Evolutionary conservation across 805 yeast genomes (phyloP).

Genomic region (Saccharomycopsis capsularis): DNA sequence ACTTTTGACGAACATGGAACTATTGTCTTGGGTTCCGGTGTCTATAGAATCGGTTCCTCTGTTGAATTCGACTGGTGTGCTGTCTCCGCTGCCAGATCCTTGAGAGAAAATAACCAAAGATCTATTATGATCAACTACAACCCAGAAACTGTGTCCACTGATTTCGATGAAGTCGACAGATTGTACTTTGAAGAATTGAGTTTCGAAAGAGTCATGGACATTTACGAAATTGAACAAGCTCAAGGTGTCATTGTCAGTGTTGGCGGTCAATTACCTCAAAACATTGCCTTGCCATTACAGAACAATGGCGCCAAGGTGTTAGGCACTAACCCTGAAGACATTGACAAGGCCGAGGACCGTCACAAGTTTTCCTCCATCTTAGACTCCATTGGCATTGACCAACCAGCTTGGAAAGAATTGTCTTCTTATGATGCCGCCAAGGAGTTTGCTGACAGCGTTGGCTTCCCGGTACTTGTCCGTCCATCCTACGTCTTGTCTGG

Average conservation of each 20-base stretch:
- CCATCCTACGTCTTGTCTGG: conserved; percentile 97
- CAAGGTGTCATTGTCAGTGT: conserved; percentile 91
- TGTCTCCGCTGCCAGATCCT: conserved; percentile 90
- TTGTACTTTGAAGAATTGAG: conserved; percentile 93
- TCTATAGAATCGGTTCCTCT: conserved; percentile 95
- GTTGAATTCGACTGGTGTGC: conserved; percentile 99
- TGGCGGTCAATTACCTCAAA: conserved; percentile 98
- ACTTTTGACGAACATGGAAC: conserved; percentile 85
- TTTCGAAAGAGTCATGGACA: conserved; percentile 94
- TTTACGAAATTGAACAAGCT: conserved; percentile 85
- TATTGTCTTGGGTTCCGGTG: conserved; percentile 97
- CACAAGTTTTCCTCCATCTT: conserved; percentile 93
- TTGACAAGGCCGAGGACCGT: conserved; percentile 97
- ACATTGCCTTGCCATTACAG: conserved; percentile 84
- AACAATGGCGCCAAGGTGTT: conserved; percentile 76
- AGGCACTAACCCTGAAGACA: conserved; percentile 92
- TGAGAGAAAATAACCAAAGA: conserved; percentile 78
- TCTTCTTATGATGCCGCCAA: conserved; percentile 82
- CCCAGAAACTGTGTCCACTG: conserved; percentile 98
- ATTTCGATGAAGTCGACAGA: conserved; percentile 96
- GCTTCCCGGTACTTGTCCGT: conserved; percentile 93
- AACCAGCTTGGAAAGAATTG: conserved; percentile 96
- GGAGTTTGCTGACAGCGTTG: conserved; percentile 74
- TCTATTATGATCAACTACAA: conserved; percentile 96
- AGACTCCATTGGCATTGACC: conserved; percentile 89